A percentile compares a stretch with the other conserved stretches of the same genome.
These are phyloP conservation scores for Xylaria palmicola DNA, from an alignment of 495 filamentous ascomycete species.

Conservation along the genomic window DNA sequence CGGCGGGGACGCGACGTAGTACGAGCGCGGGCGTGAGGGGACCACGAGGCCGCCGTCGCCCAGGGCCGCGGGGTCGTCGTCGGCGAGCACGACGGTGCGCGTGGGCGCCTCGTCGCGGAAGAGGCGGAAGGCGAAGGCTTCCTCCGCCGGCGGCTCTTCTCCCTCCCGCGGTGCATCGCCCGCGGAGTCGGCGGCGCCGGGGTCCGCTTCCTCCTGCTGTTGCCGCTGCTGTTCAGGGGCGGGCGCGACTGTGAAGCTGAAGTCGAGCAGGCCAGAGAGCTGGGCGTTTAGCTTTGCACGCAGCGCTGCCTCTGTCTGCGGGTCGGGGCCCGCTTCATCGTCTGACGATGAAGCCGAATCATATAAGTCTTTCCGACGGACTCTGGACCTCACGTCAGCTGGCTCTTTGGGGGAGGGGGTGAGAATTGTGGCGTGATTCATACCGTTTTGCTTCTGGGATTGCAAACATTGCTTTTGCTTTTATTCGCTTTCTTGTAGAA, in stretches of 20 bases:
- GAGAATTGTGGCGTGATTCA: constrained; percentile 7
- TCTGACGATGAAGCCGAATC: constrained; percentile 30
- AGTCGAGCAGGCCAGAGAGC: constrained; percentile 40
- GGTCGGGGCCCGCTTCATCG: constrained; percentile 18
- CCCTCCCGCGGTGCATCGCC: constrained; percentile 9
- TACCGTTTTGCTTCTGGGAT: constrained; percentile 55
- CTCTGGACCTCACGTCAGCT: constrained; percentile 34
- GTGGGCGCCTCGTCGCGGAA: constrained; percentile 45
- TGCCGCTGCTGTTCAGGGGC: constrained; percentile 7
- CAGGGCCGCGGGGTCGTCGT: constrained; percentile 18
- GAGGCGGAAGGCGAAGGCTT: constrained; percentile 53
- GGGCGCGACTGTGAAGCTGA: constrained; percentile 19
- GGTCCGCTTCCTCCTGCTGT: constrained; percentile 7
- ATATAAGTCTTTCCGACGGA: constrained; percentile 52
- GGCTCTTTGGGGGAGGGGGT: not conserved
- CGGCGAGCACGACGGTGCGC: constrained; percentile 36
- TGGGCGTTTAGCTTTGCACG: constrained; percentile 40
- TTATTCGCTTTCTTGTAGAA: too few relatives aligned
- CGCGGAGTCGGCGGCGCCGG: not conserved
- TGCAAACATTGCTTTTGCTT: constrained; percentile 47
- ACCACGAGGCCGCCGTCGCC: constrained; percentile 40
- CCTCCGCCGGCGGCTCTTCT: constrained; percentile 23
- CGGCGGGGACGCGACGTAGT: constrained; percentile 45
- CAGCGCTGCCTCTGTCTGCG: constrained; percentile 26
- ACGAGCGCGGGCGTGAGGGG: constrained; percentile 38